Percentiles rank a stretch among this genome's conserved stretches.
These are phyloP conservation scores for Bifiguratus adelaidae DNA, from an alignment of 192 early-diverging fungal genomes.

Conservation along the genomic window DNA sequence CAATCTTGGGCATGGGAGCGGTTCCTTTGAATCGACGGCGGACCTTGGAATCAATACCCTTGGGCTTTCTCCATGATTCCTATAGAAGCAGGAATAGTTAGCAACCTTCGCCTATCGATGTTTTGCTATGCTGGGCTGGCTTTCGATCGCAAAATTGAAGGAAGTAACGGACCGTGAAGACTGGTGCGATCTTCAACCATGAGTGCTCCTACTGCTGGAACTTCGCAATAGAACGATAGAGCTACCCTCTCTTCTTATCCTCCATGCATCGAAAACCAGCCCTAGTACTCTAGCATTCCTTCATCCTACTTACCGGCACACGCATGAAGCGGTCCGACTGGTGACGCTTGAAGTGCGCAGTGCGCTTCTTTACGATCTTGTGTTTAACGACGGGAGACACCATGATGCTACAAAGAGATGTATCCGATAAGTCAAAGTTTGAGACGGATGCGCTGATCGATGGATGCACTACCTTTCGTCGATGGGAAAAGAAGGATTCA, in stretches of 20 bases:
- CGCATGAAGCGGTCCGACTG: slow-evolving; percentile 98
- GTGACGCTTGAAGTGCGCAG: slow-evolving; percentile 90
- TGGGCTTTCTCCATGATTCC: slow-evolving; percentile 98
- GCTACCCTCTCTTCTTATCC: too few species aligned
- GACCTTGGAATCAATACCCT: slow-evolving; percentile 99
- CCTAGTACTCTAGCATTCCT: too few species aligned
- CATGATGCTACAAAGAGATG: too few species aligned
- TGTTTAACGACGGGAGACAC: slow-evolving; percentile 89
- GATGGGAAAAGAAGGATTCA: too few species aligned
- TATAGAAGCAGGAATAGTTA: slow-evolving; percentile 16
- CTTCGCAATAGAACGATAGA: too few species aligned
- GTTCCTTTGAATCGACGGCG: slow-evolving; percentile 98
- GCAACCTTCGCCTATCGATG: background rate
- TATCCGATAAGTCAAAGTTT: too few species aligned
- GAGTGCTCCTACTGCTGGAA: too few species aligned
- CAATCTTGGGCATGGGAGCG: slow-evolving; percentile 98
- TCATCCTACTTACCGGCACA: slow-evolving; percentile 86
- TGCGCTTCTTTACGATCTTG: slow-evolving; percentile 99
- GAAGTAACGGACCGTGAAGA: slow-evolving; percentile 4
- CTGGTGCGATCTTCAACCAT: too few species aligned
- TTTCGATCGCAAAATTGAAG: slow-evolving; percentile 1
- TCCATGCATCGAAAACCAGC: too few species aligned
- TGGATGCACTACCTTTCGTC: too few species aligned
- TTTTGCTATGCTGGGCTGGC: too few species aligned
- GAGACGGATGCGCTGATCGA: too few species aligned